A percentile compares a stretch with the other conserved stretches of the same genome.
These are phyloP conservation scores for Bipolaris sorokiniana DNA, from an alignment of 2,329 filamentous ascomycete genomes.

Conservation along the genomic window DNA sequence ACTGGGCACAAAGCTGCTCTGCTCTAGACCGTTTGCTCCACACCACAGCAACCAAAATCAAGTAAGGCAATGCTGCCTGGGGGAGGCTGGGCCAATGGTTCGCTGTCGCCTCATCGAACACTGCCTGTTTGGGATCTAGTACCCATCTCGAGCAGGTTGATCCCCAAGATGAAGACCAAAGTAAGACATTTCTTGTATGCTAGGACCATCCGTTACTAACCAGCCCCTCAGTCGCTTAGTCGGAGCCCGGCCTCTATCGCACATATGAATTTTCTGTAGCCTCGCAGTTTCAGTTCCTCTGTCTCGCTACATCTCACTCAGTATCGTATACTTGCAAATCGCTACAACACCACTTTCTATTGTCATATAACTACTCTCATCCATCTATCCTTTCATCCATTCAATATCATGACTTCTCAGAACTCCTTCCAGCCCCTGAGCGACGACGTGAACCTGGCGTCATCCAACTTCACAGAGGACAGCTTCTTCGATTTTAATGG, in stretches of 20 bases:
- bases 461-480: neutral
- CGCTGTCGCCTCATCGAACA: neutral
- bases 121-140: neutral
- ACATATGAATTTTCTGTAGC: slow-evolving; percentile 1
- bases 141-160: neutral
- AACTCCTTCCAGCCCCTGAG: neutral
- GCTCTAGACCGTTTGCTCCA: neutral
- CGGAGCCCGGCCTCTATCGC: slow-evolving; percentile 1
- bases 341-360: neutral
- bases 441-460: neutral
- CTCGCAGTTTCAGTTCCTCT: neutral
- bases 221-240: slow-evolving; percentile 7
- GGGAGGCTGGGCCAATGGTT: slow-evolving; percentile 7
- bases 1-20: slow-evolving; percentile 1
- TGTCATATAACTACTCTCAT: neutral
- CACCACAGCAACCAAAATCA: neutral
- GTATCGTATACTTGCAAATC: neutral
- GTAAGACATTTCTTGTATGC: neutral
- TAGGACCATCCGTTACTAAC: neutral
- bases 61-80: neutral
- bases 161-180: neutral
- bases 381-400: neutral
- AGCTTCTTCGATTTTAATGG: neutral
- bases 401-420: neutral
- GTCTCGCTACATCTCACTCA: neutral